Base-by-base conservation (phyloP, 2,329 filamentous ascomycete genomes). In the Clarireedia paspali region DNA sequence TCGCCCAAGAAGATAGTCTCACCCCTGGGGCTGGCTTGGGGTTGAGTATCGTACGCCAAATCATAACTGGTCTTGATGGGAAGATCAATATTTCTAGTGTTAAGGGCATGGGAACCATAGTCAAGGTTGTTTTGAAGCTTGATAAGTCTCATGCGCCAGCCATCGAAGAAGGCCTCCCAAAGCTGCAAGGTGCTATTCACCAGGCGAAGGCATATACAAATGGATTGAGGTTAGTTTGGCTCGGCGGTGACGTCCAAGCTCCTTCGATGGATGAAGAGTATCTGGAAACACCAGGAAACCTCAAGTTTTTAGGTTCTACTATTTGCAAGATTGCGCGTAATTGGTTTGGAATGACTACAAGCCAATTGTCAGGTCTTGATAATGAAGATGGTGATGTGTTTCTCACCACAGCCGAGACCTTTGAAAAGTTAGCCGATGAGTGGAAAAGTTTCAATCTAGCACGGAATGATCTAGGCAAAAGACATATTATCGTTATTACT, bases 31-130 rank as follows among this genome's bases (percentile, higher is more conserved):
- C 80, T 2, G 83, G 83, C 0, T 69, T 87, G 0, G 84, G 84
- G 0, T 69, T 87, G 49, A 82, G 79, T n/a, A 83, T 87, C 6
- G 83, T 87, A 17, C 76, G 76, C 83, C 71, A 75, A 55, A 80
- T 87, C 30, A 79, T 86, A 9, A 75, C 78, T 46, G 76, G 78
- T 14, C 72, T 87, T 0, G 75, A 77, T 42, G 84, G 84, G 0
- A 75, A 71, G 7, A 81, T 88, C 42, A 75, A 81, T 20, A 73
- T 88, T 36, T 74, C 73, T 45, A 83, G 76, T 49, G 72, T 78
- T 46, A 70, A 74, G 7, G 74, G 75, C 2, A 71, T 74, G 34
- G 82, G 83, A 1, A 84, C 82, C 0, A 74, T 76, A 14, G 74
- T 84, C 1, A 75, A 71, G 6, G 52, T 55, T 49, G 40, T 45